These are phyloP conservation scores for Candida suzukii DNA, from an alignment of 805 yeast genomes.

Conservation along the genomic window DNA sequence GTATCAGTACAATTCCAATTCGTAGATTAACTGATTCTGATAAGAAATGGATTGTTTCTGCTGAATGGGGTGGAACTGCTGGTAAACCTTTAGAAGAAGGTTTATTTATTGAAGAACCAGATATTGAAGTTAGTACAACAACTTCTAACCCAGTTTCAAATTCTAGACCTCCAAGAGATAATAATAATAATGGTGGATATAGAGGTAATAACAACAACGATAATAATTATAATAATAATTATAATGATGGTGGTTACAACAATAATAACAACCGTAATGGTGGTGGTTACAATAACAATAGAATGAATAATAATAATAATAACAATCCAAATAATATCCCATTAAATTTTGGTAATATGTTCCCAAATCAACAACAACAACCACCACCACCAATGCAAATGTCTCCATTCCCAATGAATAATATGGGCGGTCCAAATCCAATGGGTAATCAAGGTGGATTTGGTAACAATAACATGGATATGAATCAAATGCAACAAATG, in stretches of 20 bases:
- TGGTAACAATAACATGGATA: not conserved
- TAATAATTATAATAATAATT: not conserved
- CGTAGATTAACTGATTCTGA: conserved; percentile 92
- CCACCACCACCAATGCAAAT: conserved; percentile 10
- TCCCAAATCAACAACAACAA: conserved; percentile 7
- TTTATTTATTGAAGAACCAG: conserved; percentile 90
- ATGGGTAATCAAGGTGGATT: conserved; percentile 4
- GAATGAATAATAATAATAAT: conserved; percentile 6
- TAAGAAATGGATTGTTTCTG: conserved; percentile 76
- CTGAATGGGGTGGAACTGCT: conserved; percentile 97
- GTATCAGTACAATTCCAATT: conserved; percentile 81
- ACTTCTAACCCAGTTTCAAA: conserved; percentile 90
- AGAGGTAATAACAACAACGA: conserved; percentile 6
- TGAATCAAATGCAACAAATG: conserved; percentile 21
- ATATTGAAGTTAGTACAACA: conserved; percentile 93
- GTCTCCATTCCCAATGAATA: conserved; percentile 10
- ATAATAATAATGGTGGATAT: conserved; percentile 49
- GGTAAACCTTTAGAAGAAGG: conserved; percentile 77
- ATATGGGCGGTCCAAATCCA: conserved; percentile 5
- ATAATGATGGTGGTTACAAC: conserved; percentile 4
- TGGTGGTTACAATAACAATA: not conserved
- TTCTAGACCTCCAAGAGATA: conserved; percentile 89
- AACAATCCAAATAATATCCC: conserved; percentile 16
- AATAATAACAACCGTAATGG: conserved; percentile 4
- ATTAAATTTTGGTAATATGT: conserved; percentile 12